Conservation (phyloP, 2,329 filamentous ascomycete genomes). For the Aspergillus quadricinctus region DNA sequence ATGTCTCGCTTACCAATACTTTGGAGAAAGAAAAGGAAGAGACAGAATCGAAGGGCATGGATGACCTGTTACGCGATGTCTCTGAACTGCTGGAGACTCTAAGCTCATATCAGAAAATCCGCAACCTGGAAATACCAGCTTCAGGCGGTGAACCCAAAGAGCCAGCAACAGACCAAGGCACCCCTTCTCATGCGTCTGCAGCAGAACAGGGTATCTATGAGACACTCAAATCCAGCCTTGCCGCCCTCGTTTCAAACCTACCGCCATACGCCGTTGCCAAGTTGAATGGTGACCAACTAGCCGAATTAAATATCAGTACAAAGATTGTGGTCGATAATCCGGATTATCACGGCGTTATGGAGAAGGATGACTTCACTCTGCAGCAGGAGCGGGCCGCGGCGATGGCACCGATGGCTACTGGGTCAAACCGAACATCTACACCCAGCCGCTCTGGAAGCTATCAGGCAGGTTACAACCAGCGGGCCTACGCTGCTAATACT, state of each 20-base stretch:
- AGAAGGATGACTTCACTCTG: constrained; percentile 68
- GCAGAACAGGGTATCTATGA: constrained; percentile 62
- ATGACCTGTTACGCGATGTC: constrained; percentile 53
- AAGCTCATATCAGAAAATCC: constrained; percentile 59
- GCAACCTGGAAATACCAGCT: constrained; percentile 43
- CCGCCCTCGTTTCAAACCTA: constrained; percentile 67
- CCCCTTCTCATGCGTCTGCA: constrained; percentile 49
- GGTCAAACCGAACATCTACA: constrained; percentile 31
- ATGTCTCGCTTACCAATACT: constrained; percentile 16
- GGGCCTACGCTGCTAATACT: constrained; percentile 26
- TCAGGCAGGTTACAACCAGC: constrained; percentile 33
- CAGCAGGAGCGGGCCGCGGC: constrained; percentile 43
- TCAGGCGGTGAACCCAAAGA: constrained; percentile 28
- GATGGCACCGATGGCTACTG: constrained; percentile 26
- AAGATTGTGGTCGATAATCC: constrained; percentile 69
- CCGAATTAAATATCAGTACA: constrained; percentile 74
- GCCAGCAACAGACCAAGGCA: constrained; percentile 28
- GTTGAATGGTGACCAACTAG: constrained; percentile 79
- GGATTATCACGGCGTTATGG: constrained; percentile 73
- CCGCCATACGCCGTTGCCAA: constrained; percentile 85
- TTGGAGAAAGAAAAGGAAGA: constrained; percentile 26
- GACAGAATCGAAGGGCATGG: constrained; percentile 41
- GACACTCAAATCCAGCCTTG: constrained; percentile 68
- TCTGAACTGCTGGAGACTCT: constrained; percentile 59
- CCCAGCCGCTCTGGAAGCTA: constrained; percentile 30